Evolutionary conservation across 768 basidiomycete species (phyloP).

Genomic region (Naematelia encephala): DNA sequence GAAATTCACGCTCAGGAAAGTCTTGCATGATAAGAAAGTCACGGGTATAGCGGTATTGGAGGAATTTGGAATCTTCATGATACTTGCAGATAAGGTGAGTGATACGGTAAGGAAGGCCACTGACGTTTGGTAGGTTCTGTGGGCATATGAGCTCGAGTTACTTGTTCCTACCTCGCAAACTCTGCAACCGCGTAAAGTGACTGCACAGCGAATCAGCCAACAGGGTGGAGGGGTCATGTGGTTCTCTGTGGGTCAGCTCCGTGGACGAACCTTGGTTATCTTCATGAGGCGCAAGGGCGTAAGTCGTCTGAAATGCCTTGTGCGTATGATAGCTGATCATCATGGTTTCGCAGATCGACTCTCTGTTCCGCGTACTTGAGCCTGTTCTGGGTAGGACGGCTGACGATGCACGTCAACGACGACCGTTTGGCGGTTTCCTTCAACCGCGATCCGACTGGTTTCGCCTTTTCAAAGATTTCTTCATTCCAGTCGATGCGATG

Average conservation of each 20-base stretch:
- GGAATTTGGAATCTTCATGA: conserved; percentile 93
- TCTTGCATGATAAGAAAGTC: conserved; percentile 87
- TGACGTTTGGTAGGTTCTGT: conserved; percentile 61
- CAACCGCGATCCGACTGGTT: conserved; percentile 90
- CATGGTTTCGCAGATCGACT: conserved; percentile 61
- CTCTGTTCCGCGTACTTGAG: conserved; percentile 94
- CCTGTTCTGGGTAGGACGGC: conserved; percentile 88
- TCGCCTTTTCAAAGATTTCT: conserved; percentile 89
- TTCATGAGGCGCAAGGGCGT: conserved; percentile 95
- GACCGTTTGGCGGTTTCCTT: conserved; percentile 51
- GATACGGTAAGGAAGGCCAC: neutral
- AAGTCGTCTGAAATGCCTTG: conserved; percentile 26
- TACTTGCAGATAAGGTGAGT: conserved; percentile 80
- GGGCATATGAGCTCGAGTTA: conserved; percentile 94
- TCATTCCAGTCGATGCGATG: conserved; percentile 84
- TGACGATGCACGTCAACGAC: conserved; percentile 53
- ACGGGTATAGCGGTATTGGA: conserved; percentile 94
- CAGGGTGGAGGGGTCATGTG: conserved; percentile 70
- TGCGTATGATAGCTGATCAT: neutral
- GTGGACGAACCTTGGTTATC: conserved; percentile 81
- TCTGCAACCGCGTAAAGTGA: conserved; percentile 80
- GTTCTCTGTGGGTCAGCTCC: conserved; percentile 86
- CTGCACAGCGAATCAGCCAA: conserved; percentile 63
- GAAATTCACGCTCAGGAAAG: conserved; percentile 82
- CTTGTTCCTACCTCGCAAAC: conserved; percentile 66